A percentile compares a stretch with the other conserved stretches of the same genome.
These are phyloP conservation scores for Vitis hybrid DNA, from an alignment of 177 flowering plant species.

Conservation along the genomic window DNA sequence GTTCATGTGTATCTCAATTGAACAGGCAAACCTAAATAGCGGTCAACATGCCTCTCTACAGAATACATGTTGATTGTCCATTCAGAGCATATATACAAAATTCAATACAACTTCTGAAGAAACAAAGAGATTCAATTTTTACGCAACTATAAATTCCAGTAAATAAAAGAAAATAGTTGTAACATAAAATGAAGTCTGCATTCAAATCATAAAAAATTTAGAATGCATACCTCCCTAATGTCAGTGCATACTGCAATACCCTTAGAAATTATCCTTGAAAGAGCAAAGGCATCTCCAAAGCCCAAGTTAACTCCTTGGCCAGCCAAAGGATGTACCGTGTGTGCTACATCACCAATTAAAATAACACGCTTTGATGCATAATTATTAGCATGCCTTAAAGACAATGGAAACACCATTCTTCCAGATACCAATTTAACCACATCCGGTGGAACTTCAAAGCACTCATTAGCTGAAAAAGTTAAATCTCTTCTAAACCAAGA, in stretches of 20 bases:
- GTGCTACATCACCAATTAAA: constrained; percentile 96
- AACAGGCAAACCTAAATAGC: no score
- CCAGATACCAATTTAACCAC: constrained; percentile 67
- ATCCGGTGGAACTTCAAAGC: constrained; percentile 82
- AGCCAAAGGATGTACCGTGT: constrained; percentile 95
- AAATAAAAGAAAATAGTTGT: no score
- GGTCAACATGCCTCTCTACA: no score
- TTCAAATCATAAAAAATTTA: no score
- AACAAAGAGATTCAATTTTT: no score
- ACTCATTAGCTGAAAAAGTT: constrained; percentile 43
- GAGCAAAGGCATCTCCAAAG: constrained; percentile 80
- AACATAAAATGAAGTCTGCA: no score
- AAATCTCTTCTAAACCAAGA: constrained; percentile 46
- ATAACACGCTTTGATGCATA: constrained; percentile 74
- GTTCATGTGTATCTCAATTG: no score
- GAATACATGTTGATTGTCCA: no score
- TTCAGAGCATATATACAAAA: no score
- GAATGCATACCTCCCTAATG: constrained; percentile 74
- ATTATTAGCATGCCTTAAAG: constrained; percentile 69
- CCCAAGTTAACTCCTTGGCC: constrained; percentile 99
- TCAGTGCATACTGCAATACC: constrained; percentile 77
- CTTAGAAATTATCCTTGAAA: constrained; percentile 72
- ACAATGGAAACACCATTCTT: constrained; percentile 89
- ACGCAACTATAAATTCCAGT: no score
- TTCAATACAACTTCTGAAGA: no score